These are phyloP conservation scores for Zea luxurians DNA, from an alignment of 176 grass and related monocot species.

Conservation along the genomic window DNA sequence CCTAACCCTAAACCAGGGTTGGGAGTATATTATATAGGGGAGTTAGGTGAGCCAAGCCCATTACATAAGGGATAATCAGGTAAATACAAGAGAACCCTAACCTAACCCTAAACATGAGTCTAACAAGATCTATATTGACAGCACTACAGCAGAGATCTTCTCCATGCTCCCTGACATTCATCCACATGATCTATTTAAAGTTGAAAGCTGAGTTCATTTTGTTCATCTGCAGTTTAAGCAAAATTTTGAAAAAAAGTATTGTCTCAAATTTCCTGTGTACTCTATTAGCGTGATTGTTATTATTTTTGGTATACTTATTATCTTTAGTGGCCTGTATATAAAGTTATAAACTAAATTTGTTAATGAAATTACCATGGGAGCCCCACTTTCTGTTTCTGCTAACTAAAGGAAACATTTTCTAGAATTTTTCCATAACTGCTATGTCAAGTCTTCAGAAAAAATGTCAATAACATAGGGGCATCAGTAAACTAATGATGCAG, in stretches of 20 bases:
- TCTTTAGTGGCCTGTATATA: not conserved
- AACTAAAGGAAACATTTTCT: not conserved
- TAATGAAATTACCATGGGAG: not conserved
- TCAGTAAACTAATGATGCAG: slow-evolving; percentile 15
- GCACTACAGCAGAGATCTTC: not conserved
- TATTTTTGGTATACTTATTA: not conserved
- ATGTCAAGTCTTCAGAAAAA: not conserved
- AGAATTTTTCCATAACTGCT: not conserved
- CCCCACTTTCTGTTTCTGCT: not conserved
- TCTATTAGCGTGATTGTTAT: too few species aligned
- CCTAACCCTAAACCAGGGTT: too few species aligned
- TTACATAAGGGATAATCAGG: too few species aligned
- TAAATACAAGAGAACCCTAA: too few species aligned
- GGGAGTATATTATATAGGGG: too few species aligned
- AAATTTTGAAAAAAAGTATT: not conserved
- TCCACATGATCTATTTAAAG: not conserved
- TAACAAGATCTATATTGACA: not conserved
- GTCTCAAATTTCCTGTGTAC: not conserved
- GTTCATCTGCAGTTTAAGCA: not conserved
- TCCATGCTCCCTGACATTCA: not conserved
- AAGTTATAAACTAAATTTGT: not conserved
- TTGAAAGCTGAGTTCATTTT: not conserved
- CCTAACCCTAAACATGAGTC: too few species aligned
- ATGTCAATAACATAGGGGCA: not conserved
- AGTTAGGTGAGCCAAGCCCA: too few species aligned